Base-by-base conservation (phyloP, 441 rosid species). In the Populus trichocarpa region DNA sequence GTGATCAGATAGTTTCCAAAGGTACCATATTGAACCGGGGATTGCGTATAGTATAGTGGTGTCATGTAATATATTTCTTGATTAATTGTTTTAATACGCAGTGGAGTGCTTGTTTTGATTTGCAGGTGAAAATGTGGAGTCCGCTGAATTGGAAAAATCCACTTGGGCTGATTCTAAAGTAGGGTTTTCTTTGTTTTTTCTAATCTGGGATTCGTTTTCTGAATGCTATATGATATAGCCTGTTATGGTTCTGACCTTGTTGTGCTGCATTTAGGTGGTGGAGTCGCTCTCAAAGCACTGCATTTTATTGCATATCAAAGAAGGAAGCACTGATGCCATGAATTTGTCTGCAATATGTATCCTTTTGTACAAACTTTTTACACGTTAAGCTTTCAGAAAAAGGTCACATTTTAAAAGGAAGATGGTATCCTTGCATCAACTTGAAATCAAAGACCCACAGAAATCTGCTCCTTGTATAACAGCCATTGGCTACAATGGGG, bases 291-390 rank as follows among this genome's bases (percentile, higher is more conserved):
- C 91, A 1, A 93, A 93, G 86, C 88, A 86, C 86, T 30, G 32
- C 32, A 30, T 30, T 30, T 30, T 30, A 30, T 30, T 30, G 32
- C 32, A 30, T 30, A 30, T 92, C 66, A 72, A 4, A 64, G 88
- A 81, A 69, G 93, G 86, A 83, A 91, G 90, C 78, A 72, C 77
- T 35, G 95, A 92, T 71, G 94, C 96, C 71, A 67, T 82, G 13
- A 91, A 92, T 73, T 93, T 92, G 82, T 83, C 85, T 0, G 91
- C 91, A 65, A 93, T 95, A 78, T 95, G 99, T 93, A 95, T 95
- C 98, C 96, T 50, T 91, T 38, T 67, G 35, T 66, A 46, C 22
- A 1, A 9, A 20, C 25, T 35, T 5, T 18, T 8, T 63, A 50
- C 6, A 1, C 18, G 7, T 50, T 50, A 50, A 50, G 57, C 2